Evolutionary conservation across 495 filamentous ascomycete species (phyloP), one percentile per base, ranked within the genome.

Genomic region (Aspergillus cavernicola): DNA sequence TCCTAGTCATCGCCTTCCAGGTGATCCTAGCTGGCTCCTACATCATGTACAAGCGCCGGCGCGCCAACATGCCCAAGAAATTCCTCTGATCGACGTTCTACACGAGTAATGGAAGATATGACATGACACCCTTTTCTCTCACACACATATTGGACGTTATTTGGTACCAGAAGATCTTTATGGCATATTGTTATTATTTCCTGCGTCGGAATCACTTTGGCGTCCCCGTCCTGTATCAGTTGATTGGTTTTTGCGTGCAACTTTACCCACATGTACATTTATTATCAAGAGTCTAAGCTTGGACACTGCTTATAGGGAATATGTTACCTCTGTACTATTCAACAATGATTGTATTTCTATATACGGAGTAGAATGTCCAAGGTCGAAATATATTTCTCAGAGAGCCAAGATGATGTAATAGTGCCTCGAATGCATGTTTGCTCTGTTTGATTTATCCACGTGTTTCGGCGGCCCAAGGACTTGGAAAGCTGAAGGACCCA

Each of bases 51-150:
- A 96, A 96, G 78, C 77, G 84, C 55, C 82, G 85, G 58, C 85
- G 87, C 70, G 75, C 78, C 11, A 81, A 79, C 54, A 78, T 80
- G 63, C 89, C 91, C 28, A 97, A 97, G 83, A 98, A 98, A 68
- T 98, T 90, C 69, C 71, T 98, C 58, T 98, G 76, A 55, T 50
- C 13, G 15, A 50, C 22, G 3, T 36, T 29, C 16, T 28, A 9
- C 23, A 39, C 22, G 33, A 26, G 10, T 39, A 39, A 39, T 16
- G 33, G 46, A 26, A 37, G 45, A 26, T 24, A 39, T 20, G 35
- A 39, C 35, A 29, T 26, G 31, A 37, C 29, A 4, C 43, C 40
- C 22, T 43, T 37, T 35, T 39, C 15, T 39, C 23, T 13, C n/a
- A 29, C 22, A 2, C 12, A 11, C 23, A 4, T 19, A 16, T 24